Evolutionary conservation across 192 early-diverging fungal species (phyloP), one percentile per base, ranked within the genome.

Genomic region (Lobulomyces angularis): DNA sequence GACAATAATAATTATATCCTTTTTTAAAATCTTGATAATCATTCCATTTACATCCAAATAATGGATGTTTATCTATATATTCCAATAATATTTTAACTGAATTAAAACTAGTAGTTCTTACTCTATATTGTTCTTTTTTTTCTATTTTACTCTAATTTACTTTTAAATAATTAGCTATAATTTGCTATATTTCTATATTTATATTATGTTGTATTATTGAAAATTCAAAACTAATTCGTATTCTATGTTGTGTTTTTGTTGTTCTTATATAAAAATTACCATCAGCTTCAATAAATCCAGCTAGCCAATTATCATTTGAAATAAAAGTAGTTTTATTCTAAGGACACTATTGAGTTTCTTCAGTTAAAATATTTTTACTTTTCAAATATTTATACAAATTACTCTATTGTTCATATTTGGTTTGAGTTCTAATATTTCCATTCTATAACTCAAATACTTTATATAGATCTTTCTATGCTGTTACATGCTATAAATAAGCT

Each of bases 341-440:
- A 55, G 41, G 41, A 43, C 36, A 34, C 57, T 61, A 58, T 66
- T 27, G 45, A 58, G 35, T 48, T 62, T 37, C 52, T 66, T 66
- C 53, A 45, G n/a, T n/a, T n/a, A n/a, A n/a, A n/a, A n/a, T n/a
- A n/a, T n/a, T n/a, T n/a, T n/a, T n/a, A n/a, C n/a, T n/a, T n/a
- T n/a, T n/a, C n/a, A n/a, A n/a, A n/a, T n/a, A n/a, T n/a, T n/a
- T n/a, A n/a, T n/a, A n/a, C n/a, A n/a, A n/a, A n/a, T n/a, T n/a
- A 51, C 59, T 58, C 37, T 45, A 53, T 34, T 58, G 35, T 40
- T 46, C 41, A 49, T 66, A 5, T 39, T 55, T 64, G 51, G 61
- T 66, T 45, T 55, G 59, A 38, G 64, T 66, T 61, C 47, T 49
- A 55, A 66, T 61, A 45, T 66, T 26, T 48, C 59, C 64, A 66